Evolutionary conservation across 495 filamentous ascomycete genomes (phyloP).

Genomic region (Aspergillus homomorphus): DNA sequence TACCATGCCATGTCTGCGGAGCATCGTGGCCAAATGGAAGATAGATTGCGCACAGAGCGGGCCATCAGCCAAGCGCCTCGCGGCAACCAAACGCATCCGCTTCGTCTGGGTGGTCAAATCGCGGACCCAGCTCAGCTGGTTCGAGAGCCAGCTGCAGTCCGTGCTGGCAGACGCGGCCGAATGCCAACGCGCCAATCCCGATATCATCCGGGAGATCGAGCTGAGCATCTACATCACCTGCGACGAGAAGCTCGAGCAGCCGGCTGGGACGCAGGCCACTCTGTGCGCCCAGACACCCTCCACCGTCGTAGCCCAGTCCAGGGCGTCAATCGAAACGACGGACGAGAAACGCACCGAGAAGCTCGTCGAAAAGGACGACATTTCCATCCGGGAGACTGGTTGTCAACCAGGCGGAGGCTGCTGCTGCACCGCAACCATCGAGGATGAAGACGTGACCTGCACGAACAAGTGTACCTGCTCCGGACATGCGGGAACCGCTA

Average conservation of each 20-base stretch:
- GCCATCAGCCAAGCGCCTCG: slow-evolving; percentile 9
- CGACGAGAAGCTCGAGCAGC: slow-evolving; percentile 42
- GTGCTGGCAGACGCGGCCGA: slow-evolving; percentile 51
- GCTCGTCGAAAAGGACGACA: slow-evolving; percentile 3
- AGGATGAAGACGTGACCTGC: slow-evolving; percentile 43
- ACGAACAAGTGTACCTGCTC: slow-evolving; percentile 32
- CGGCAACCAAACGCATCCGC: slow-evolving; percentile 61
- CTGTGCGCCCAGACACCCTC: slow-evolving; percentile 5
- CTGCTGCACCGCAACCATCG: slow-evolving; percentile 51
- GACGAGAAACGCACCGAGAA: slow-evolving; percentile 12
- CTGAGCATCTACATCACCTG: slow-evolving; percentile 62
- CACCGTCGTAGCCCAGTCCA: background rate
- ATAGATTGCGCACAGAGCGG: slow-evolving; percentile 14
- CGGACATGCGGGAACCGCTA: slow-evolving; percentile 18
- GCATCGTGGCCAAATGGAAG: slow-evolving; percentile 44
- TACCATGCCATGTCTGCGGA: slow-evolving; percentile 50
- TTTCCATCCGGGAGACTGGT: slow-evolving; percentile 7
- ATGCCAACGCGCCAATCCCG: slow-evolving; percentile 25
- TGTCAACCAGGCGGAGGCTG: slow-evolving; percentile 45
- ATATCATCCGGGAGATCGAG: slow-evolving; percentile 44
- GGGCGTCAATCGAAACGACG: background rate
- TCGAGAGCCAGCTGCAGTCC: slow-evolving; percentile 57
- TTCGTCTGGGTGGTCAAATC: slow-evolving; percentile 74
- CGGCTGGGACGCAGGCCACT: background rate
- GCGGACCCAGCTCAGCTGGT: slow-evolving; percentile 65